Base-by-base conservation (phyloP, 352 stramenopile species). In the Phytophthora aleatoria region DNA sequence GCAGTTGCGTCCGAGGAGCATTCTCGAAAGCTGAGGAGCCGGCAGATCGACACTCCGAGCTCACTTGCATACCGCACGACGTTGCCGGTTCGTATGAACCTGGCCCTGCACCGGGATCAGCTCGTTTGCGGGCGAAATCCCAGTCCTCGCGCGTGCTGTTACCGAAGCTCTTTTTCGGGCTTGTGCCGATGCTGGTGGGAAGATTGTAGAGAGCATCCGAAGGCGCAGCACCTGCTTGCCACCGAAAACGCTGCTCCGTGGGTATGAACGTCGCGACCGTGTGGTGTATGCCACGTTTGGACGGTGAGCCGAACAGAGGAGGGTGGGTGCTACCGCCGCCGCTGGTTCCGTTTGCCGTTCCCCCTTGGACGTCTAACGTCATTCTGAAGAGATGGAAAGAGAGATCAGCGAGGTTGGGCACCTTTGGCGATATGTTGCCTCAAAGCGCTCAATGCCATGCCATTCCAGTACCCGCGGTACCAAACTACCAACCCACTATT, bases 81-180 rank as follows among this genome's bases (percentile, higher is more conserved):
- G 43, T 66, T 0, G 80, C 45, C 2, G 81, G 61, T 35, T 90
- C 73, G 53, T 94, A 94, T 13, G 86, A 90, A 0, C 85, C 85
- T 24, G 85, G 83, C 11, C 85, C 83, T 30, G 80, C 74, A 16
- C 81, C 82, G n/a, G 85, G 73, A 47, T 92, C 82, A 16, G 67
- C 58, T 20, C 66, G 71, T 64, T 91, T 91, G 44, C 82, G 78
- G 28, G 63, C 73, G 36, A 73, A n/a, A 49, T 94, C 86, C 86
- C 86, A 93, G 56, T 94, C 83, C 5, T 92, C 86, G 4, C 84
- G 74, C 20, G 86, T 93, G 61, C 79, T 90, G 20, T 82, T 90
- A 39, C 86, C 84, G 27, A 93, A 94, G 60, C 84, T 86, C 57
- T 92, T 94, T 49, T 86, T 87, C 0, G 70, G 26, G 0, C 77